Evolutionary conservation across 306 rosid species (phyloP).

Genomic region (Inga leiocalycina): DNA sequence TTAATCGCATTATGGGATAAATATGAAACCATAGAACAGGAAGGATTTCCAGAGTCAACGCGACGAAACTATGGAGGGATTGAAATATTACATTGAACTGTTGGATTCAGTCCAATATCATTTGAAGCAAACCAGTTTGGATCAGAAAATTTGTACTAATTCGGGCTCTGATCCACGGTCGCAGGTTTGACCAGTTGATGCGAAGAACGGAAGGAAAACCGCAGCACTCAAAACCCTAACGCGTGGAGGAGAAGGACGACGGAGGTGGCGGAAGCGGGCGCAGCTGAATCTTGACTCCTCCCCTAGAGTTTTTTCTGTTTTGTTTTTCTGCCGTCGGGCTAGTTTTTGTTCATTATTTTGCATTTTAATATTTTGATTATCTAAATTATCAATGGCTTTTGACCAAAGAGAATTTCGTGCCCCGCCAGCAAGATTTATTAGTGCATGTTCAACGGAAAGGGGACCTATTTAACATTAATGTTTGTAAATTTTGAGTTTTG

Average conservation of each 20-base stretch:
- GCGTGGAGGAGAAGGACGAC: not conserved
- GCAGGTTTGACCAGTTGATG: not conserved
- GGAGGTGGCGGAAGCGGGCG: not conserved
- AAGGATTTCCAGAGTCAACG: not conserved
- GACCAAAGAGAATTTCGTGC: not conserved
- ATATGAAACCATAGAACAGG: not conserved
- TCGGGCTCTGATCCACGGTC: not conserved
- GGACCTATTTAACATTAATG: too few species aligned
- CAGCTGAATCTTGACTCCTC: not conserved
- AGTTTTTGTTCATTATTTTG: not conserved
- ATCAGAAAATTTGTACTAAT: not conserved
- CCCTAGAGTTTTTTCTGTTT: not conserved
- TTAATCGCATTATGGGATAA: not conserved
- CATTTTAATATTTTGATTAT: not conserved
- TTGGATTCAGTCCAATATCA: not conserved
- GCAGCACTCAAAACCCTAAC: not conserved
- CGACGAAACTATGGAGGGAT: not conserved
- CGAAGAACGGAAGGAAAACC: not conserved
- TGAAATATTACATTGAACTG: not conserved
- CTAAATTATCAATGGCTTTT: not conserved
- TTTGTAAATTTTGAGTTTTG: not conserved
- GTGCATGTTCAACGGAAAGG: too few species aligned
- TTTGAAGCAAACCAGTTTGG: not conserved
- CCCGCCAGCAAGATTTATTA: not conserved
- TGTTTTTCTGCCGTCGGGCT: not conserved